These are phyloP conservation scores for Pestalotiopsis sp. DNA, from an alignment of 2,329 filamentous ascomycete species.

Conservation along the genomic window DNA sequence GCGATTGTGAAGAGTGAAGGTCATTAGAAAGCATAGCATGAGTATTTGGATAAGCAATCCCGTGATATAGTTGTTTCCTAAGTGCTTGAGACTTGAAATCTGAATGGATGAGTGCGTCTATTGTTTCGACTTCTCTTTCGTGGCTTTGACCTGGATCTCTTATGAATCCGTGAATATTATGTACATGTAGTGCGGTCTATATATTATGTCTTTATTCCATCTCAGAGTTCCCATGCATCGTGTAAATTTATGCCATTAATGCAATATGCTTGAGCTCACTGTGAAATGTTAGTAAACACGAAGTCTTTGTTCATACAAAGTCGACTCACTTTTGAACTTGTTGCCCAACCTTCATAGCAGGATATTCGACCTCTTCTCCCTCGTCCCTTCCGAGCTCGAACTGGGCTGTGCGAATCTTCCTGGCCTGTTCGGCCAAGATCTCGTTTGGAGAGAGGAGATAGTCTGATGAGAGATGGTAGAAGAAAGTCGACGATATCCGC, in stretches of 20 bases:
- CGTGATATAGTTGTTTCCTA: no score
- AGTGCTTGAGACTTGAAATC: neutral
- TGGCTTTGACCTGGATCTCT: neutral
- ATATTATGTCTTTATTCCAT: conserved; percentile 49
- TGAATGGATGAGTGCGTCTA: neutral
- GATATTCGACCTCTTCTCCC: conserved; percentile 50
- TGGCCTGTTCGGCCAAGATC: conserved; percentile 45
- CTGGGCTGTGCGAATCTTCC: conserved; percentile 46
- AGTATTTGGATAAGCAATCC: no score
- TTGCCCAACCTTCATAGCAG: conserved; percentile 58
- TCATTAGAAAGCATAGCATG: neutral
- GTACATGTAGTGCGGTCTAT: conserved; percentile 26
- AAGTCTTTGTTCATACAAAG: conserved; percentile 14
- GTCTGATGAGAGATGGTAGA: conserved; percentile 62
- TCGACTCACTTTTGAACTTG: conserved; percentile 56
- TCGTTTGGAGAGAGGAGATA: conserved; percentile 56
- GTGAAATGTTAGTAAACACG: conserved; percentile 7
- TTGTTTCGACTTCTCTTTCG: neutral
- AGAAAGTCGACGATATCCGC: conserved; percentile 62
- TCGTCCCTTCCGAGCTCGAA: conserved; percentile 53
- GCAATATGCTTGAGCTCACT: conserved; percentile 57
- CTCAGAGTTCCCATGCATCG: neutral
- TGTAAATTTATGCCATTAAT: conserved; percentile 42
- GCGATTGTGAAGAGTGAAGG: conserved; percentile 24
- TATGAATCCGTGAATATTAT: neutral